Evolutionary conservation across 768 basidiomycete species (phyloP), one percentile per base, ranked within the genome.

Genomic region (Coprinopsis sp.): DNA sequence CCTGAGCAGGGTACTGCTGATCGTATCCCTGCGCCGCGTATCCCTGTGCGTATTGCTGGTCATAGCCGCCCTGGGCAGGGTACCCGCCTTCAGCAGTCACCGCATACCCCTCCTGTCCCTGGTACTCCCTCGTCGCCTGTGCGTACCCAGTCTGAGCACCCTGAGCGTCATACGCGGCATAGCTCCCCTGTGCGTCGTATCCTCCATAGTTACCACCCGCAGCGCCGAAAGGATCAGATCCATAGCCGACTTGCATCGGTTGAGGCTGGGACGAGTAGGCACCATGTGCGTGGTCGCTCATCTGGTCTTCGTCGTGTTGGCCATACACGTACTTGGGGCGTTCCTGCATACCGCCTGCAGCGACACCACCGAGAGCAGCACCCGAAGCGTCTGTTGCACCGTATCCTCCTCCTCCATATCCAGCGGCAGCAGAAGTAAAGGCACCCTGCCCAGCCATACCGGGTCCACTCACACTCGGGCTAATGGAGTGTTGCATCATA

Each of bases 141-240:
- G 63, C 62, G 45, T 67, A 67, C 7, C 54, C 58, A 10, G 40
- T 21, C 6, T 12, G 6, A 28, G 27, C n/a, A 18, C 30, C 28
- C 6, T 12, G 6, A 28, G 27, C n/a, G 27, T 42, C 40, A 28
- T 42, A 42, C 6, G 50, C 55, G 16, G 44, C 58, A 29, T 49
- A 47, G 27, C 36, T 53, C n/a, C 56, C 55, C n/a, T 61, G 52
- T 22, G 58, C 68, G 47, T 70, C 62, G 50, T 66, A 62, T 49
- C 60, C 63, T 27, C 65, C 46, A 30, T 41, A 49, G 47, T 70
- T 70, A 6, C 65, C 54, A 19, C 57, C 68, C 44, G 71, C 73
- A 16, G 67, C 67, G 2, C 68, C 69, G 53, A 74, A 76, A 0
- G 68, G 69, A 44, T 76, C 72, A 14, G 68, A 57, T 44, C 73